Evolutionary conservation across 2,329 filamentous ascomycete species (phyloP).

Genomic region (Tolypocladium inflatum): DNA sequence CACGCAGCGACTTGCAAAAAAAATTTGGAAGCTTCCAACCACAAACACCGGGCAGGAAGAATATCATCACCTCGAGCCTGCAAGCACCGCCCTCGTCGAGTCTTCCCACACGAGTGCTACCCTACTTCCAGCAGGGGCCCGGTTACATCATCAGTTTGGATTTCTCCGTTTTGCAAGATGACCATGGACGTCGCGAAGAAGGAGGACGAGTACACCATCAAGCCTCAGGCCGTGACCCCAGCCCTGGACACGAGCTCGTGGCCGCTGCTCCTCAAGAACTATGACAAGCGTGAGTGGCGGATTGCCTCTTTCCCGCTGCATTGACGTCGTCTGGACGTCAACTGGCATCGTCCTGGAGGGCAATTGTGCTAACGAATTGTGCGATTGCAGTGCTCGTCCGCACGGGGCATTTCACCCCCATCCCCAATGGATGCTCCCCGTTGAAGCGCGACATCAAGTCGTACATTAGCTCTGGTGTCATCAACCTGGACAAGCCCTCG

Average conservation of each 20-base stretch:
- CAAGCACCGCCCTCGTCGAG: slow-evolving; percentile 9
- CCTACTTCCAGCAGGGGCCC: slow-evolving; percentile 5
- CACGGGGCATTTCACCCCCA: slow-evolving; percentile 94
- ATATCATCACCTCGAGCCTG: slow-evolving; percentile 7
- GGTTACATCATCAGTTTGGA: slow-evolving; percentile 4
- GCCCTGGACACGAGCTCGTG: slow-evolving; percentile 78
- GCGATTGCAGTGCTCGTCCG: slow-evolving; percentile 64
- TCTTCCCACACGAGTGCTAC: slow-evolving; percentile 10
- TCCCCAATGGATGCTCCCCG: slow-evolving; percentile 84
- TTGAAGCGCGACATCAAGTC: slow-evolving; percentile 92
- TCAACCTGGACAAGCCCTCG: slow-evolving; percentile 79
- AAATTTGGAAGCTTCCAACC: slow-evolving; percentile 10
- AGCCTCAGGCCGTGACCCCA: slow-evolving; percentile 76
- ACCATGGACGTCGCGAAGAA: slow-evolving; percentile 37
- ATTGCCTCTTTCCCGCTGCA: neutral
- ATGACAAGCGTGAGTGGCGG: slow-evolving; percentile 66
- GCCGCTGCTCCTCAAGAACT: slow-evolving; percentile 94
- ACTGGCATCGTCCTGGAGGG: neutral
- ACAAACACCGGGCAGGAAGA: slow-evolving; percentile 5
- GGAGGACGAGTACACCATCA: slow-evolving; percentile 67
- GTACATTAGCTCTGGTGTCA: slow-evolving; percentile 94
- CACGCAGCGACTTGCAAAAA: slow-evolving; percentile 7
- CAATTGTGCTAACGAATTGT: neutral
- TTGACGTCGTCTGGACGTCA: neutral
- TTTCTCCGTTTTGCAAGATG: slow-evolving; percentile 17